Evolutionary conservation across 2,329 filamentous ascomycete species (phyloP).

Genomic region (Neofusicoccum sp.): DNA sequence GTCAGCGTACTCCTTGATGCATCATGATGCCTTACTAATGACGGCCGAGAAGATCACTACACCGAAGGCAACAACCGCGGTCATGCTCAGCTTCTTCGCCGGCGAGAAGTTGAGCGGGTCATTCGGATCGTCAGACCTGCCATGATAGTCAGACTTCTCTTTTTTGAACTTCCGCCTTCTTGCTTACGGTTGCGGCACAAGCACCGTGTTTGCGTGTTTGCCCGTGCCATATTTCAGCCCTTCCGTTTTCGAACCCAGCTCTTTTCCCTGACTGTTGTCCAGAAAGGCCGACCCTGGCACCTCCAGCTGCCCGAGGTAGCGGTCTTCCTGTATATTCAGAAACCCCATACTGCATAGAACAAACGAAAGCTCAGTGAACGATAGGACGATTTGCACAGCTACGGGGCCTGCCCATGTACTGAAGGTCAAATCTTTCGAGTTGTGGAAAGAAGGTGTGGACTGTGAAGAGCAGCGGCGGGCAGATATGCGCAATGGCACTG

Average conservation of each 20-base stretch:
- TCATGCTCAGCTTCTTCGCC: slow-evolving; percentile 38
- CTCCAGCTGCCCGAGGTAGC: slow-evolving; percentile 31
- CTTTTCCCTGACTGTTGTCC: slow-evolving; percentile 30
- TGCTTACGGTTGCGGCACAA: slow-evolving; percentile 39
- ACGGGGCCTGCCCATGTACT: slow-evolving; percentile 1
- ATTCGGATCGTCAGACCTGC: slow-evolving; percentile 36
- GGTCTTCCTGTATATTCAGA: slow-evolving; percentile 38
- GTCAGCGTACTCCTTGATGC: slow-evolving; percentile 13
- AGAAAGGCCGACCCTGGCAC: slow-evolving; percentile 40
- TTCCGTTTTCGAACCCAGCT: slow-evolving; percentile 22
- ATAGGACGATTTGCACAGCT: background rate
- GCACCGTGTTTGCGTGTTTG: slow-evolving; percentile 36
- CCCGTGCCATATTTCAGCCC: slow-evolving; percentile 37
- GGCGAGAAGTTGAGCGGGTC: slow-evolving; percentile 41
- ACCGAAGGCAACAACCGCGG: slow-evolving; percentile 36
- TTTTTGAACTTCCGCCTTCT: too few relatives aligned
- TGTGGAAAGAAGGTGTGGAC: background rate
- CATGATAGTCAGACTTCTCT: background rate
- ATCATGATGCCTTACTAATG: background rate
- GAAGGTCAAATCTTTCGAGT: background rate
- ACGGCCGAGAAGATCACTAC: slow-evolving; percentile 35
- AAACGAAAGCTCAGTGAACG: background rate
- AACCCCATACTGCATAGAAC: slow-evolving; percentile 32
- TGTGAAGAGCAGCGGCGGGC: background rate
- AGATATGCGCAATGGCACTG: background rate